These are phyloP conservation scores for Pseudoscleropodium purum DNA, from an alignment of 225 moss, liverwort and hornwort genomes.

Conservation along the genomic window DNA sequence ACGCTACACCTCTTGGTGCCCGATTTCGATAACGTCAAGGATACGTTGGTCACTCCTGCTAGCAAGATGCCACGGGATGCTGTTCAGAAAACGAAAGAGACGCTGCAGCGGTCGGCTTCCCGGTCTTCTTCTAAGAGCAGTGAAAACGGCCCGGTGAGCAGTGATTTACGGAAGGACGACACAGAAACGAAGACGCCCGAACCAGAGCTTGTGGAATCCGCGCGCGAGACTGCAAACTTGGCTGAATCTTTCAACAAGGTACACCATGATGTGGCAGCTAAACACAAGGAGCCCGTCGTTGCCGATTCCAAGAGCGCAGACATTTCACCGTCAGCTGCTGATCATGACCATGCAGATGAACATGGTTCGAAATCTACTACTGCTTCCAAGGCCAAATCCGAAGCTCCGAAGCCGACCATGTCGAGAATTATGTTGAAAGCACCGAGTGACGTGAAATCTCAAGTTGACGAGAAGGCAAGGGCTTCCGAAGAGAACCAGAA, in stretches of 20 bases:
- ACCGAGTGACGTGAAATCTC: neutral
- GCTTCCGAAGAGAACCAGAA: neutral
- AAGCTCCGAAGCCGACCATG: neutral
- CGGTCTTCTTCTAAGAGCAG: neutral
- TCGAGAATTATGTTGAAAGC: slow-evolving; percentile 12
- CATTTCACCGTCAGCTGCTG: neutral
- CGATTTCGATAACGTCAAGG: slow-evolving; percentile 81
- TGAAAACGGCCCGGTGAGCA: slow-evolving; percentile 15
- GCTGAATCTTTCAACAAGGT: slow-evolving; percentile 5
- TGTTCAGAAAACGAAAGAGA: slow-evolving; percentile 53
- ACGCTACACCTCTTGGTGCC: slow-evolving; percentile 53
- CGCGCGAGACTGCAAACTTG: neutral
- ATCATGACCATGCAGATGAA: neutral
- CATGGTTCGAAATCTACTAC: neutral
- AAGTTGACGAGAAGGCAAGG: neutral
- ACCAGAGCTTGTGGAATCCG: neutral
- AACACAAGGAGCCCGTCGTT: neutral
- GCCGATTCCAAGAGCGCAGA: neutral
- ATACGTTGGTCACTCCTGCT: slow-evolving; percentile 37
- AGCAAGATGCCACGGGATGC: slow-evolving; percentile 51
- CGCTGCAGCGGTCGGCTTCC: slow-evolving; percentile 40
- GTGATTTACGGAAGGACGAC: slow-evolving; percentile 14
- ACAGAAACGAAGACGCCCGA: neutral
- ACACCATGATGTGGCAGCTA: slow-evolving; percentile 6
- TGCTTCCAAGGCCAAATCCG: neutral